These are phyloP conservation scores for Geosmithia morbida DNA, from an alignment of 2,329 filamentous ascomycete genomes.

Conservation along the genomic window DNA sequence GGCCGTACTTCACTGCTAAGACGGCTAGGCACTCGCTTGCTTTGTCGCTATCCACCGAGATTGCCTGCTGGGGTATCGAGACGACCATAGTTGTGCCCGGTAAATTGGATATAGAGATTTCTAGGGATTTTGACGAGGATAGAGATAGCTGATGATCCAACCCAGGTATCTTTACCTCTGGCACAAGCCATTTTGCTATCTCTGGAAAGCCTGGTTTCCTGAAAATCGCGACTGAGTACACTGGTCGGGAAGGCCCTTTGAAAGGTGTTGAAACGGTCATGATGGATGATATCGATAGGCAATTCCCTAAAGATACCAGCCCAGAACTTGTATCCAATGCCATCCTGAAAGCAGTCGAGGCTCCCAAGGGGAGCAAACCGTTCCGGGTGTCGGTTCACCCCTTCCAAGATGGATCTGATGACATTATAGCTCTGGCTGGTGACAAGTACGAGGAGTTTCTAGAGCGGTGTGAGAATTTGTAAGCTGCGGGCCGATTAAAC, in stretches of 20 bases:
- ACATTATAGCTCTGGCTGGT: not conserved
- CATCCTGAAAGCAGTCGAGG: not conserved
- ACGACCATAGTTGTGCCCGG: not conserved
- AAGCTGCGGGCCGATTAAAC: not conserved
- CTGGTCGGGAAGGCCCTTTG: not conserved
- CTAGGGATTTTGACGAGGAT: not conserved
- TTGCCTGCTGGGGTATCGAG: not conserved
- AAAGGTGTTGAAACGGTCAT: not conserved
- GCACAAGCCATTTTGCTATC: not conserved
- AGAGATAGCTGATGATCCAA: not conserved
- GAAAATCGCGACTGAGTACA: not conserved
- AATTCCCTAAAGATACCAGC: not conserved
- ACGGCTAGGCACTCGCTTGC: not conserved
- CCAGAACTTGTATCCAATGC: not conserved
- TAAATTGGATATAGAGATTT: not conserved
- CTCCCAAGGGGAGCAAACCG: not conserved
- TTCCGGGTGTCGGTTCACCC: not conserved
- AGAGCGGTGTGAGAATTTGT: not conserved
- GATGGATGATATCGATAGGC: not conserved
- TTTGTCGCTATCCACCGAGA: not conserved
- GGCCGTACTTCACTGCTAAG: not conserved
- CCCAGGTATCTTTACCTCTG: not conserved
- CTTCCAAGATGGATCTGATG: not conserved
- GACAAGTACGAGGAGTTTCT: not conserved
- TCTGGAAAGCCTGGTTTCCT: not conserved